Base-by-base conservation (phyloP, 164 flowering plant genomes). In the Santalum album region DNA sequence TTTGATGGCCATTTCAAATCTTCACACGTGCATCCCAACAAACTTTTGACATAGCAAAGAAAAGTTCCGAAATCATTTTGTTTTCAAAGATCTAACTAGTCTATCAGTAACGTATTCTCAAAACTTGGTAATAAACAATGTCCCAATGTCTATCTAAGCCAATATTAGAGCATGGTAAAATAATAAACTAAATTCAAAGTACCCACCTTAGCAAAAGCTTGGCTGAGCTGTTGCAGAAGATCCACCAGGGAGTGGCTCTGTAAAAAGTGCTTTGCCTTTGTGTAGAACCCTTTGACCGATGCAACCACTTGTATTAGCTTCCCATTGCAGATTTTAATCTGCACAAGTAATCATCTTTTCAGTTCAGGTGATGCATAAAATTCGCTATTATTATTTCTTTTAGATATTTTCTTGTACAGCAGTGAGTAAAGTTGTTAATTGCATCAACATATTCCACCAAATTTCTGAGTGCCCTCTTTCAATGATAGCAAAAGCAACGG, bases 321-420 rank as follows among this genome's bases (percentile, higher is more conserved):
- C 67, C 96, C 98, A 54, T 88, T 91, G 78, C 95, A 88, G 43
- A 91, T 82, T 65, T 86, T 91, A 54, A 86, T 76, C 98, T 91
- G 74, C 72, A 71, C 32, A 22, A 35, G 56, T 58, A 1, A 27
- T 51, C 24, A 60, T 38, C n/a, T n/a, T 16, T 3, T 45, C 61
- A 51, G 22, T 17, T 24, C 19, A 23, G 49, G 12, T 32, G 42
- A 22, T 54, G 32, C 34, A 51, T 45, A 60, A 18, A 20, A 26
- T 18, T 29, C 34, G 9, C 34, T 29, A 9, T 4, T 9, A 3
- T 29, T 29, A 29, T 3, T 4, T 29, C 42, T 12, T 10, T 12
- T 38, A 32, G 7, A 32, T 32, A 32, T 38, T 38, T 38, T 12
- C 42, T 38, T 11, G 3, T 38, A 9, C 16, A 12, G 9, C 42